These are phyloP conservation scores for Ceratocystis cacaofunesta DNA, from an alignment of 2,329 filamentous ascomycete species.

Conservation along the genomic window DNA sequence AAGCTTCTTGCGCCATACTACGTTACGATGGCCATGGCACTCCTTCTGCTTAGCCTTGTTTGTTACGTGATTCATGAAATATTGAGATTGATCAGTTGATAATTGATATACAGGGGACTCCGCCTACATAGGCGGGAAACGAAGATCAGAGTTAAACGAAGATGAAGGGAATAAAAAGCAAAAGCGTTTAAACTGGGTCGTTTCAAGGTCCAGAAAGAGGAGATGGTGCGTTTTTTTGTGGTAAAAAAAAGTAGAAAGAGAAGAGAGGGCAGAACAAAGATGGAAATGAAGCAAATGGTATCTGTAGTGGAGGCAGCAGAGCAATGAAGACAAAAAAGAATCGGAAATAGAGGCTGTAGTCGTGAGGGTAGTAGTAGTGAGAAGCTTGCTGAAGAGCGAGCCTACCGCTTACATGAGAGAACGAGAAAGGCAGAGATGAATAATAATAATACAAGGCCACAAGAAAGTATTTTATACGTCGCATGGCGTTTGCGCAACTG, in stretches of 20 bases:
- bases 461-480: not conserved
- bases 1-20: no score
- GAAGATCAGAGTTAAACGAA: not conserved
- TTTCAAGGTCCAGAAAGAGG: conserved; percentile 12
- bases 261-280: not conserved
- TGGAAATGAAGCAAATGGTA: not conserved
- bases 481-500: not conserved
- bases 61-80: conserved; percentile 8
- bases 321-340: not conserved
- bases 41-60: not conserved
- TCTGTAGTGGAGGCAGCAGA: not conserved
- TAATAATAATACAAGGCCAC: not conserved
- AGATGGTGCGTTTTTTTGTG: conserved; percentile 15
- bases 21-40: no score
- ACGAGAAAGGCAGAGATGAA: not conserved
- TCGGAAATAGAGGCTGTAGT: not conserved
- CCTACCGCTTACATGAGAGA: not conserved
- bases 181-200: not conserved
- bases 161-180: not conserved
- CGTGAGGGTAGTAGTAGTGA: not conserved
- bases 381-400: not conserved
- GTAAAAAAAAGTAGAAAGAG: conserved; percentile 5
- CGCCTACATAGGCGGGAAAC: no score
- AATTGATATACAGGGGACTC: conserved; percentile 11
- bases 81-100: conserved; percentile 1